These are phyloP conservation scores for Rhodotorula sp. DNA, from an alignment of 1,284 basidiomycete species.

Conservation along the genomic window DNA sequence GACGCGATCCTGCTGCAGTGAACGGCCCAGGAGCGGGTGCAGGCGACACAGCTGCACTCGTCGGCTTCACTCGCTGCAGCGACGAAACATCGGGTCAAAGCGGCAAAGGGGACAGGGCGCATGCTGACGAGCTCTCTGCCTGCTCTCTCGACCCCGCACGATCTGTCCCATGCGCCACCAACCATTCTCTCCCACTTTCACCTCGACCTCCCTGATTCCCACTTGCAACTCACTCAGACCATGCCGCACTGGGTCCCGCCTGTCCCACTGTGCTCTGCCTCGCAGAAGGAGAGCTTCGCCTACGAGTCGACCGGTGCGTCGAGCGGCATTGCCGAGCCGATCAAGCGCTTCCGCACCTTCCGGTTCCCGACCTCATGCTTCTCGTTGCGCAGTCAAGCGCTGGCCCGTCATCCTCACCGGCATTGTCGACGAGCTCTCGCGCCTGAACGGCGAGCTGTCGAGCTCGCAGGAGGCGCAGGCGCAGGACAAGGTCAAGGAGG, in stretches of 20 bases:
- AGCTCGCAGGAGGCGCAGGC: constrained; percentile 51
- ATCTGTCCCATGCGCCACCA: too few species aligned
- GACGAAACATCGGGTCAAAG: too few species aligned
- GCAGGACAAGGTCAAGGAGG: constrained; percentile 61
- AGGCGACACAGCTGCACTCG: too few species aligned
- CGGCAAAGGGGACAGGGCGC: too few species aligned
- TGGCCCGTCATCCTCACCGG: constrained; percentile 90
- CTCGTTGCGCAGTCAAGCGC: constrained; percentile 47
- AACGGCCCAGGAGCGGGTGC: too few species aligned
- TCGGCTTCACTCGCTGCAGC: too few species aligned
- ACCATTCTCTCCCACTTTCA: too few species aligned
- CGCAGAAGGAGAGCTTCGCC: constrained; percentile 31
- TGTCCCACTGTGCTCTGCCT: constrained; percentile 36
- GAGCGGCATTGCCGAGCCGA: not conserved
- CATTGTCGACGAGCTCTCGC: constrained; percentile 71
- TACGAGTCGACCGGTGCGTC: constrained; percentile 37
- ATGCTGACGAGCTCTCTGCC: too few species aligned
- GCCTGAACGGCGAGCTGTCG: constrained; percentile 48
- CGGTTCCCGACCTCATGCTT: constrained; percentile 50
- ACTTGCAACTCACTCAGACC: not conserved
- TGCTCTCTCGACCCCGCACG: too few species aligned
- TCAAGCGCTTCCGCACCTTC: not conserved
- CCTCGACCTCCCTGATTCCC: too few species aligned
- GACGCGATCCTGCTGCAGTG: too few species aligned
- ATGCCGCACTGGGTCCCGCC: constrained; percentile 37